A percentile compares a stretch with the other conserved stretches of the same genome.
Conservation (phyloP, 2,329 filamentous ascomycete species). For the Coccinonectria pachysandricola region DNA sequence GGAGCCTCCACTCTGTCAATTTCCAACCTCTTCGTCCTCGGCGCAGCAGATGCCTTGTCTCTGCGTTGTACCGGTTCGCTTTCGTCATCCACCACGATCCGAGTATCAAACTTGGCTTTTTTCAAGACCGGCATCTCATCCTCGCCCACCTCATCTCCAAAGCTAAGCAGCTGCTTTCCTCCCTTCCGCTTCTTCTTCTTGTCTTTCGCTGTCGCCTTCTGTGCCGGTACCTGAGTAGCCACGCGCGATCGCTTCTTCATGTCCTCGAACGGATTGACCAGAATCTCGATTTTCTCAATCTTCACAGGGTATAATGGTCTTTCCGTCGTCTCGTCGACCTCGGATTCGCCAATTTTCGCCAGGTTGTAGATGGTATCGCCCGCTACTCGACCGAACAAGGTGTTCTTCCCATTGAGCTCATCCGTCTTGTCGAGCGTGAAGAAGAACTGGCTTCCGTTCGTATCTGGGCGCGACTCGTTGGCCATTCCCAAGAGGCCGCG, state of each 20-base stretch:
- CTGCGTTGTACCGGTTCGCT: too few species aligned
- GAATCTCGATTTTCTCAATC: constrained; percentile 62
- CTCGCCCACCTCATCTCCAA: constrained; percentile 58
- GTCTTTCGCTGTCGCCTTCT: constrained; percentile 34
- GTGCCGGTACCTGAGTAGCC: constrained; percentile 35
- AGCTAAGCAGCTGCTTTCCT: constrained; percentile 69
- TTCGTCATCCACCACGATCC: constrained; percentile 54
- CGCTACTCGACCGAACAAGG: constrained; percentile 82
- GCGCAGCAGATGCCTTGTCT: constrained; percentile 19
- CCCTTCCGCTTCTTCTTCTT: constrained; percentile 63
- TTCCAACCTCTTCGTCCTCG: constrained; percentile 20
- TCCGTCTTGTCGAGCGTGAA: constrained; percentile 78
- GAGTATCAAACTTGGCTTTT: constrained; percentile 69
- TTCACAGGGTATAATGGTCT: constrained; percentile 78
- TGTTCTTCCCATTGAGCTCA: constrained; percentile 83
- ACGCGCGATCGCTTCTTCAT: constrained; percentile 61
- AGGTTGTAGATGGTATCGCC: constrained; percentile 96
- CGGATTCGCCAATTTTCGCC: constrained; percentile 83
- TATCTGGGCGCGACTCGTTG: constrained; percentile 65
- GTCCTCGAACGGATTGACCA: constrained; percentile 74
- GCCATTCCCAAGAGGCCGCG: constrained; percentile 92
- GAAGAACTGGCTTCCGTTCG: constrained; percentile 96
- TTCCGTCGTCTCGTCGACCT: constrained; percentile 69
- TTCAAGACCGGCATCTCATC: constrained; percentile 50
- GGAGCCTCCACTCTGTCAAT: too few species aligned